Conservation (phyloP, 2,329 filamentous ascomycete genomes). For the Trichoderma guizhouense region DNA sequence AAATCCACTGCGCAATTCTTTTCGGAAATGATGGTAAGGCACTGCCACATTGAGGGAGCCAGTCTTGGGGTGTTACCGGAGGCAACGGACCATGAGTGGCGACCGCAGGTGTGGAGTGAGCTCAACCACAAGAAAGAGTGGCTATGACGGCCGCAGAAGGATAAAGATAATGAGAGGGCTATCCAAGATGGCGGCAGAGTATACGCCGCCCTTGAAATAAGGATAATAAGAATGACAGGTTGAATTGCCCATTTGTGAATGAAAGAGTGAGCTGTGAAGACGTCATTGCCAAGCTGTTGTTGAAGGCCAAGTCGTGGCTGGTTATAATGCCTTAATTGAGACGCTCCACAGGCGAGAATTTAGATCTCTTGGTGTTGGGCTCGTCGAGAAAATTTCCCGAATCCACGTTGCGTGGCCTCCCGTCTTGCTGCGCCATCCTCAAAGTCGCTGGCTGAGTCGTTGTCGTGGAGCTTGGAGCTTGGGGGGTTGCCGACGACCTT, state of each 20-base stretch:
- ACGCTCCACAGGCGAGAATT: background rate
- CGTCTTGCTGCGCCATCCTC: slow-evolving; percentile 60
- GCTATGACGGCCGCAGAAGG: background rate
- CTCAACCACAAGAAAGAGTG: background rate
- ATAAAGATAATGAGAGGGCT: background rate
- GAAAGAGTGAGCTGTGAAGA: background rate
- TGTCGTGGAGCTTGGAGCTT: slow-evolving; percentile 43
- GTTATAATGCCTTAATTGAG: background rate
- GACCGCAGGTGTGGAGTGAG: background rate
- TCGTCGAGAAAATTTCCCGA: slow-evolving; percentile 42
- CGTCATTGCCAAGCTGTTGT: slow-evolving; percentile 23
- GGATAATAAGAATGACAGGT: slow-evolving; percentile 33
- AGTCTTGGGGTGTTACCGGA: background rate
- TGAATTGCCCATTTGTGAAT: slow-evolving; percentile 32
- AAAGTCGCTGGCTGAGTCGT: slow-evolving; percentile 43
- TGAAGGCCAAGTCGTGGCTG: slow-evolving; percentile 28
- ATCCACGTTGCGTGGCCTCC: slow-evolving; percentile 57
- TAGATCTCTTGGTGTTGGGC: slow-evolving; percentile 21
- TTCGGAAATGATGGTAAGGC: slow-evolving; percentile 45
- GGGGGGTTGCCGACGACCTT: slow-evolving; percentile 54
- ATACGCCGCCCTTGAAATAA: slow-evolving; percentile 17
- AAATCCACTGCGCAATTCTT: slow-evolving; percentile 10
- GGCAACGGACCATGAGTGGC: background rate
- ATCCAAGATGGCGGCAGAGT: slow-evolving; percentile 9
- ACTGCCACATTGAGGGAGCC: slow-evolving; percentile 41